Percentiles rank a stretch among this genome's conserved stretches.
These are phyloP conservation scores for Fusarium drepaniforme DNA, from an alignment of 2,329 filamentous ascomycete species.

Conservation along the genomic window DNA sequence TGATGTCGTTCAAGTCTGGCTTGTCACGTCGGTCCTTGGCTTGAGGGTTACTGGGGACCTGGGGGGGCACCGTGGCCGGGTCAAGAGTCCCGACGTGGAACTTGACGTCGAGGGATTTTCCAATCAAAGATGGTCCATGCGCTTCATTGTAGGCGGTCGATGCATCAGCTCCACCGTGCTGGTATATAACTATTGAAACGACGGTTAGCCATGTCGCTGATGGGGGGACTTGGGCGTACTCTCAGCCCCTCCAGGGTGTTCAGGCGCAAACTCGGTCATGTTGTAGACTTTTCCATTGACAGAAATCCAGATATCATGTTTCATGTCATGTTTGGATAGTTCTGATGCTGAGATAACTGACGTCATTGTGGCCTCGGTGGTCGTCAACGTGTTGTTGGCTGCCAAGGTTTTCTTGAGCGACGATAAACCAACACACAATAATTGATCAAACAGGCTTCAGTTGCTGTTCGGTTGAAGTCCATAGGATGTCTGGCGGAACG, in stretches of 20 bases:
- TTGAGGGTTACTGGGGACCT: not conserved
- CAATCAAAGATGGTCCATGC: constrained; percentile 9
- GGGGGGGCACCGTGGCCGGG: not conserved
- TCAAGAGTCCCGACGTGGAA: not conserved
- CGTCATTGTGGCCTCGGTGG: not conserved
- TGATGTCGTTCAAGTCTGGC: not conserved
- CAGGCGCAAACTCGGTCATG: constrained; percentile 14
- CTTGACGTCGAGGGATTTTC: not conserved
- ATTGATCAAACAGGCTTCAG: not conserved
- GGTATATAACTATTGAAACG: constrained; percentile 9
- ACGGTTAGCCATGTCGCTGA: not conserved
- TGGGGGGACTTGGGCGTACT: not conserved
- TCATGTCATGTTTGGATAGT: not conserved
- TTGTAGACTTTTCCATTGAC: constrained; percentile 12
- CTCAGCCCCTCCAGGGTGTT: constrained; percentile 13
- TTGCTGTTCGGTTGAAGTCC: not conserved
- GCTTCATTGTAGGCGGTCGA: constrained; percentile 7
- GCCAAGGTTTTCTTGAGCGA: not conserved
- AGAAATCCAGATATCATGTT: constrained; percentile 10
- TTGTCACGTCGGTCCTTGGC: not conserved
- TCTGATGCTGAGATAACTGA: not conserved
- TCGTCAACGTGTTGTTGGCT: not conserved
- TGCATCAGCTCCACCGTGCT: constrained; percentile 11
- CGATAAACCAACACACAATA: not conserved
- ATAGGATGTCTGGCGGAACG: not conserved